These are phyloP conservation scores for Cladosporium cucumerinum DNA, from an alignment of 2,329 filamentous ascomycete species.

Conservation along the genomic window DNA sequence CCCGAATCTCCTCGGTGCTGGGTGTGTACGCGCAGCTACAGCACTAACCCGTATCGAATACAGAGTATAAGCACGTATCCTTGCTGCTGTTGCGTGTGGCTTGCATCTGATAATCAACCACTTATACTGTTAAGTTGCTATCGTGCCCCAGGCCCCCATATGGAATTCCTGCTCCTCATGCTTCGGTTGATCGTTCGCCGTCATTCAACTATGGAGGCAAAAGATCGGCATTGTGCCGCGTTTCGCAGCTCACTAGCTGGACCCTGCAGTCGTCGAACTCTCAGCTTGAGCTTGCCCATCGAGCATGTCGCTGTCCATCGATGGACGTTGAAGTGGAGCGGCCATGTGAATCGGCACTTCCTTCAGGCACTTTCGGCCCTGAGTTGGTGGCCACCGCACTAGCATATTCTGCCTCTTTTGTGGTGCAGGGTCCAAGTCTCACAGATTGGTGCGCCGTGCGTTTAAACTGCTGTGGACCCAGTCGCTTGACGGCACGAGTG, in stretches of 20 bases:
- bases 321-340: constrained; percentile 1
- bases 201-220: background rate
- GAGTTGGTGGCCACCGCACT: background rate
- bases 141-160: background rate
- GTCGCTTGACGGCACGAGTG: constrained; percentile 11
- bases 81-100: background rate
- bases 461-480: background rate
- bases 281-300: background rate
- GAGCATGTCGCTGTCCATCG: constrained; percentile 4
- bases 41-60: background rate
- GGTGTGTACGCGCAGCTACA: background rate
- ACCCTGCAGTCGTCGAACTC: constrained; percentile 9
- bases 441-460: background rate
- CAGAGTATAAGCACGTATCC: background rate
- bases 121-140: background rate
- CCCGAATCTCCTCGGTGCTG: background rate
- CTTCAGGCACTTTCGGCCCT: background rate
- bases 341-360: background rate
- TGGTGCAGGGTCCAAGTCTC: constrained; percentile 4
- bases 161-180: background rate
- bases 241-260: background rate
- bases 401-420: background rate
- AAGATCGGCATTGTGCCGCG: constrained; percentile 10
- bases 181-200: background rate
- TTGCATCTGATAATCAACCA: background rate